A percentile compares a stretch with the other conserved stretches of the same genome.
Conservation (phyloP, 768 basidiomycete species). For the Mycena vitilis region DNA sequence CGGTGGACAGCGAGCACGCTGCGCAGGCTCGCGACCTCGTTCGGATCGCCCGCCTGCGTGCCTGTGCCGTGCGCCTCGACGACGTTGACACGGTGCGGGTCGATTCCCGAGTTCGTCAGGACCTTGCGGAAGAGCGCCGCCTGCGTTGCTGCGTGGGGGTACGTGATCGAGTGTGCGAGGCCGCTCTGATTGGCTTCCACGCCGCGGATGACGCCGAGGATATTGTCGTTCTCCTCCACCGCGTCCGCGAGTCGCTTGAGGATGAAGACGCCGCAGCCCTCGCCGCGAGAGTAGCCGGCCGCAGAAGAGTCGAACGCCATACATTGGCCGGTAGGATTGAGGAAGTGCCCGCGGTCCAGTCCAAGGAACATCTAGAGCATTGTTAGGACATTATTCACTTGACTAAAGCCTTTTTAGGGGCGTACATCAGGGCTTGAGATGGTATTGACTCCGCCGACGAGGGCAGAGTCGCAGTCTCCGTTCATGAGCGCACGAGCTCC, state of each 20-base stretch:
- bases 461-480: conserved; percentile 74
- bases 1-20: conserved; percentile 60
- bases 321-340: conserved; percentile 74
- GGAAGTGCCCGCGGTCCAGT: conserved; percentile 75
- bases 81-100: conserved; percentile 62
- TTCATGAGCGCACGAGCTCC: conserved; percentile 73
- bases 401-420: too few relatives aligned
- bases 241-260: conserved; percentile 79
- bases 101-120: conserved; percentile 57
- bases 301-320: conserved; percentile 78
- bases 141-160: conserved; percentile 76
- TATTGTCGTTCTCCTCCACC: conserved; percentile 71
- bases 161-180: conserved; percentile 74
- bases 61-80: conserved; percentile 84
- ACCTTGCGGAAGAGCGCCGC: conserved; percentile 63
- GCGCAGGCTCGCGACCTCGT: conserved; percentile 73
- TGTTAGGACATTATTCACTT: too few relatives aligned
- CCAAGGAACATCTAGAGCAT: conserved; percentile 74
- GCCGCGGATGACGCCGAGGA: conserved; percentile 76
- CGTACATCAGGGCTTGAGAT: conserved; percentile 80
- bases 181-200: conserved; percentile 81
- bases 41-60: conserved; percentile 76
- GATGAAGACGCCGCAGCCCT: conserved; percentile 79
- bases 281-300: conserved; percentile 78
- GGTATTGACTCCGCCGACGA: conserved; percentile 80